Base-by-base conservation (phyloP, 345 rosid genomes). In the Corchorus olitorius region DNA sequence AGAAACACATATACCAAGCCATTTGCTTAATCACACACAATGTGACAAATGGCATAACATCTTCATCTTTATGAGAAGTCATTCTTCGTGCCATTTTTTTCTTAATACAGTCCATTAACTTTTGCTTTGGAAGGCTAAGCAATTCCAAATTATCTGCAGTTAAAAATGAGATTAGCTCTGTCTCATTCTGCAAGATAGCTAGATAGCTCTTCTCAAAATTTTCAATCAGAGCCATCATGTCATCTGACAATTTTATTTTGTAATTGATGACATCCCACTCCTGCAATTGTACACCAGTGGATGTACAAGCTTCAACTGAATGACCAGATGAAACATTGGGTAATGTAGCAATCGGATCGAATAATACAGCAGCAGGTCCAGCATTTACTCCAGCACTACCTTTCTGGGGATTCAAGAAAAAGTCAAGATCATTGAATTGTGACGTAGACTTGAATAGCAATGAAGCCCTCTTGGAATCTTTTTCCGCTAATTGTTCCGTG, bases 371-470 rank as follows among this genome's bases (percentile, higher is more conserved):
- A 75, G 77, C 65, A 66, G 76, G 72, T 74, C 75, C 87, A 34
- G 65, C 54, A 82, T 80, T 86, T 76, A 76, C 84, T 73, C 80
- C 79, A 20, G 68, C 65, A 74, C 75, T 82, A 79, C 81, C 85
- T 85, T 88, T 90, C 59, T 65, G 83, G 76, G 90, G 97, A 87
- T 91, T 91, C 91, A 93, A 86, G 92, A 92, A 92, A 78, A 92
- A 92, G n/a, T 84, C 89, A 62, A 96, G 93, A 83, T 91, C 98
- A 84, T 84, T 88, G 84, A 88, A 91, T 67, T 86, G 84, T 52
- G 94, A 86, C 92, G 85, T 85, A 49, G 94, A 87, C 81, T 91
- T 91, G 85, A 84, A 85, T 59, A 90, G 71, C 74, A 75, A 65
- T 1, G 88, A 76, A 69, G 85, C 87, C 87, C 82, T 88, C 79